Evolutionary conservation across 1,139 yeast species (phyloP), one percentile per base, ranked within the genome.

Genomic region (Entelexis paramagnoliae): DNA sequence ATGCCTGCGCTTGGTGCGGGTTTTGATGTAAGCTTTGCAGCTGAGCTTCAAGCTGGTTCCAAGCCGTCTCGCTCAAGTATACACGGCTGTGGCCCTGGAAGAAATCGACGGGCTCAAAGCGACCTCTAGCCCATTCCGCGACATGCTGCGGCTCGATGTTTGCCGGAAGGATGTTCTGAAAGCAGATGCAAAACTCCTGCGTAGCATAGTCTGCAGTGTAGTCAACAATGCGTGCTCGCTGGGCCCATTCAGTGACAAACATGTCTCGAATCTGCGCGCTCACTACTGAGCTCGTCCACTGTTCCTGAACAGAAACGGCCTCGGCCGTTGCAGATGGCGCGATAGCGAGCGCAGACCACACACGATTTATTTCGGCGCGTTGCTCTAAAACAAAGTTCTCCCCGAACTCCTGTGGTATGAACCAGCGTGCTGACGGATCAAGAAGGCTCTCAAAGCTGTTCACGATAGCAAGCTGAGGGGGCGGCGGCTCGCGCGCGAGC

Each of bases 191-290:
- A 50, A 70, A 70, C 57, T 70, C 74, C 45, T 65, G 66, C 29
- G 63, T 58, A 32, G 66, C 72, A 56, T 68, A 70, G 54, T 70
- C 73, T 20, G 71, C 68, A 19, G 72, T 68, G 56, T 63, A 70
- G 52, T 70, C 71, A 6, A 34, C 48, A 16, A 62, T 59, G 9
- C 60, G 57, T 11, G 63, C 56, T 45, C 68, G 64, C 26, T 61
- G 61, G 7, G 67, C 64, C 72, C 72, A 68, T 51, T 70, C 73
- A 8, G 68, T 60, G 32, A 70, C 55, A 45, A 60, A 66, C 55
- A 65, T 60, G 34, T 63, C 66, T 13, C 72, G 61, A 19, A 68
- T 58, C 53, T 69, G 73, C 13, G 64, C 52, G 13, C 71, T 65
- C 2, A 70, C 72, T 3, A 64, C 56, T 6, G 63, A 58, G 17